A percentile compares a stretch with the other conserved stretches of the same genome.
Conservation (phyloP, 2,329 filamentous ascomycete species). For the Colletotrichum camelliae region DNA sequence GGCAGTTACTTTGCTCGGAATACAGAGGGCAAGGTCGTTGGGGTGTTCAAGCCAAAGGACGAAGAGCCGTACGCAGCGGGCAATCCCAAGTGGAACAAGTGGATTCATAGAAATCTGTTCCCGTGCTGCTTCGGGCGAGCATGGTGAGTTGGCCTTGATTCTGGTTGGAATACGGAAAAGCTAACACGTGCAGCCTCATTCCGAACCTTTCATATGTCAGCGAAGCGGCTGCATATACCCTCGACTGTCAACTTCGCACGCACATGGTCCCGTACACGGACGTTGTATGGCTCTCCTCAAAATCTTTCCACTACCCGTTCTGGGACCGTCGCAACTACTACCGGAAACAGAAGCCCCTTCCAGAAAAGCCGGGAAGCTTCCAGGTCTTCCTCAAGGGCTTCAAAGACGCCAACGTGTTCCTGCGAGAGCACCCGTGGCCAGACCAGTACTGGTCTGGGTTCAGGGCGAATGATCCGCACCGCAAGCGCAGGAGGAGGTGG, state of each 20-base stretch:
- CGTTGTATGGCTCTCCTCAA: conserved; percentile 91
- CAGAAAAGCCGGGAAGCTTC: conserved; percentile 92
- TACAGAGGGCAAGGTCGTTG: conserved; percentile 89
- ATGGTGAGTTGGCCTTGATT: conserved; percentile 61
- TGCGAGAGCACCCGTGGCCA: conserved; percentile 95
- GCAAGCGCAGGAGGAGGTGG: conserved; percentile 66
- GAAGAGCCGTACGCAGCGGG: conserved; percentile 97
- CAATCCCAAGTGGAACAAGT: conserved; percentile 99
- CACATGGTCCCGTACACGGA: conserved; percentile 96
- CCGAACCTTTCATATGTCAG: conserved; percentile 98
- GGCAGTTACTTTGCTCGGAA: conserved; percentile 98
- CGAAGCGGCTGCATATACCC: conserved; percentile 94
- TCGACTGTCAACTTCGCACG: conserved; percentile 88
- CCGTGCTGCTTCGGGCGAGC: conserved; percentile 96
- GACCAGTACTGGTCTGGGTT: conserved; percentile 81
- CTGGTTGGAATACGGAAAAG: background rate
- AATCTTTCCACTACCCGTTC: conserved; percentile 97
- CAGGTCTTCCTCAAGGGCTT: conserved; percentile 97
- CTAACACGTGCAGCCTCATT: conserved; percentile 67
- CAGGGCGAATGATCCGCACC: conserved; percentile 69
- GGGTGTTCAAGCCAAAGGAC: conserved; percentile 98
- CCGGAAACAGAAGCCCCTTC: conserved; percentile 84
- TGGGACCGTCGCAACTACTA: conserved; percentile 93
- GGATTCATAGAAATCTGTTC: conserved; percentile 97
- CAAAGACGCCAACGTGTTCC: conserved; percentile 95